Conservation (phyloP, 306 rosid genomes). For the Heteromeles arbutifolia region DNA sequence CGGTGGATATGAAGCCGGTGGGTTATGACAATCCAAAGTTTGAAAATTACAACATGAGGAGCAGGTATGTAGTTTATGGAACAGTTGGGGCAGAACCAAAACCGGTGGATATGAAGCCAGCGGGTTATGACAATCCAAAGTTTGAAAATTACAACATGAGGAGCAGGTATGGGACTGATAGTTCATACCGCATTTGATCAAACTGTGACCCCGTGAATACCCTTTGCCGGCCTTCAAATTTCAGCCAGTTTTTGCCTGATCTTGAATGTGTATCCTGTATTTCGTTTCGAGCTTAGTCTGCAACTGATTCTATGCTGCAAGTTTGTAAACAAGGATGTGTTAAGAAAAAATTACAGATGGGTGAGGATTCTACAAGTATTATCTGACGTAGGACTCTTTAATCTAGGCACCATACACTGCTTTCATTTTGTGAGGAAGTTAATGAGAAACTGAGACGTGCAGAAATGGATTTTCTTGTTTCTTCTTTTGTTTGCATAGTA, state of each 20-base stretch:
- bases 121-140: constrained; percentile 38
- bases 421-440: not conserved
- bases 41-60: constrained; percentile 68
- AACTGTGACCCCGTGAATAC: constrained; percentile 21
- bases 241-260: constrained; percentile 21
- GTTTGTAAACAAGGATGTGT: constrained; percentile 20
- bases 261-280: constrained; percentile 22
- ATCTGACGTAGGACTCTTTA: not conserved
- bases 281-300: constrained; percentile 15
- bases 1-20: constrained; percentile 42
- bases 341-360: constrained; percentile 5
- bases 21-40: constrained; percentile 44
- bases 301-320: constrained; percentile 8
- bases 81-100: constrained; percentile 43
- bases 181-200: constrained; percentile 43
- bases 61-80: constrained; percentile 43
- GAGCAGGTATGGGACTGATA: constrained; percentile 48
- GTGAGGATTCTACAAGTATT: not conserved
- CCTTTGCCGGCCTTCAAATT: constrained; percentile 4
- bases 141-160: constrained; percentile 71
- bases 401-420: not conserved
- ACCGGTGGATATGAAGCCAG: constrained; percentile 44
- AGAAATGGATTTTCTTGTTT: not conserved
- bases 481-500: not conserved
- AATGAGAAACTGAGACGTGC: constrained; percentile 1